Conservation (phyloP, 495 filamentous ascomycete species). For the Penicillium ochrochloron region DNA sequence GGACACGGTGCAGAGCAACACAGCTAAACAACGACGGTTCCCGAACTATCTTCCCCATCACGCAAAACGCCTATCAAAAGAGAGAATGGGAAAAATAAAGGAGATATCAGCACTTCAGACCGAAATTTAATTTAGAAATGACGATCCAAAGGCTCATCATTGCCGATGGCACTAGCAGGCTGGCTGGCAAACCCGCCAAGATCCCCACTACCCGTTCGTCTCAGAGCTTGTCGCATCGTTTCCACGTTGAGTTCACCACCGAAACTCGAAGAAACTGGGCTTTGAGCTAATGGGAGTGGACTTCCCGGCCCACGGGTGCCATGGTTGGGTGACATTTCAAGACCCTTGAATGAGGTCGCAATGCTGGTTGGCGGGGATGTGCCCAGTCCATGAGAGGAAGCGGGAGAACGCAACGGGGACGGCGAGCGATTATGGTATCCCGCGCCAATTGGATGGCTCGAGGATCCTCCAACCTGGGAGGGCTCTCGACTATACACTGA, state of each 20-base stretch:
- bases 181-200: constrained; percentile 65
- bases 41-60: constrained; percentile 2
- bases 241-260: constrained; percentile 80
- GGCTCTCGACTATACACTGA: constrained; percentile 53
- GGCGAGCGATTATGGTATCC: constrained; percentile 67
- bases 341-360: constrained; percentile 65
- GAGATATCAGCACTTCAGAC: neutral
- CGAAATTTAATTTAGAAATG: constrained; percentile 27
- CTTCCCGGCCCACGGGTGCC: constrained; percentile 36
- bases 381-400: constrained; percentile 64
- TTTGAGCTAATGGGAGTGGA: constrained; percentile 38
- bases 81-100: neutral
- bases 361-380: constrained; percentile 72
- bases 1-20: neutral
- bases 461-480: constrained; percentile 55
- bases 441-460: constrained; percentile 50
- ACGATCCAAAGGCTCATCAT: constrained; percentile 39
- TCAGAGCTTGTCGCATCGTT: constrained; percentile 81
- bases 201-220: constrained; percentile 80
- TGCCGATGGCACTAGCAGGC: constrained; percentile 60
- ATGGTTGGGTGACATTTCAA: constrained; percentile 61
- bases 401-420: constrained; percentile 70
- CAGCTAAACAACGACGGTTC: constrained; percentile 1
- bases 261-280: constrained; percentile 50
- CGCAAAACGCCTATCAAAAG: neutral